Evolutionary conservation across 2,329 filamentous ascomycete species (phyloP).

Genomic region (Phialophora expanda): DNA sequence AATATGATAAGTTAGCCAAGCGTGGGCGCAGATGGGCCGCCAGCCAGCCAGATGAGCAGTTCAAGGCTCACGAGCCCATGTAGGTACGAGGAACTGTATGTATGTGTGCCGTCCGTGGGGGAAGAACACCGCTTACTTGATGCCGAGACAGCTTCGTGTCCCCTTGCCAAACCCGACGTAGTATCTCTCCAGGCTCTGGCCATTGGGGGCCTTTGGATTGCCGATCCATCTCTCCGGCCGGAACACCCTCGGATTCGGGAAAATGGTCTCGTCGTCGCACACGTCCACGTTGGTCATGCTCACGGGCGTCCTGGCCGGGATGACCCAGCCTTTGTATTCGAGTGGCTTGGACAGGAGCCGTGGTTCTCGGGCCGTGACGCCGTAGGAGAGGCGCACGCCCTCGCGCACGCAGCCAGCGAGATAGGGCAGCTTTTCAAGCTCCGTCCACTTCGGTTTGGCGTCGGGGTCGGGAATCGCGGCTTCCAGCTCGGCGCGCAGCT

Average conservation of each 20-base stretch:
- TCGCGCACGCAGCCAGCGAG: constrained; percentile 50
- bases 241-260: constrained; percentile 41
- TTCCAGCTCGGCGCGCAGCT: constrained; percentile 37
- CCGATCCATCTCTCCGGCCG: constrained; percentile 43
- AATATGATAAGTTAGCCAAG: background rate
- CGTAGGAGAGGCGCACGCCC: constrained; percentile 48
- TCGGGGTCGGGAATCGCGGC: constrained; percentile 25
- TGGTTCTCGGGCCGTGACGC: constrained; percentile 42
- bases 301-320: constrained; percentile 43
- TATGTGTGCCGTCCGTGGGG: too few species aligned
- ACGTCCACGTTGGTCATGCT: constrained; percentile 38
- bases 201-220: constrained; percentile 22
- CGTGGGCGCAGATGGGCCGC: too few species aligned
- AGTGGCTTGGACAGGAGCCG: constrained; percentile 23
- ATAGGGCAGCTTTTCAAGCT: constrained; percentile 52
- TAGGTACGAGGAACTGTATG: too few species aligned
- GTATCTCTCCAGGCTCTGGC: constrained; percentile 42
- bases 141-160: constrained; percentile 54
- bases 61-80: too few species aligned
- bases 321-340: constrained; percentile 41
- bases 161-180: constrained; percentile 50
- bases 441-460: constrained; percentile 27
- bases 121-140: constrained; percentile 41
- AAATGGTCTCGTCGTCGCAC: constrained; percentile 41
- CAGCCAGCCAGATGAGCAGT: too few species aligned